phyloP scores from a whole-genome alignment of 2,329 filamentous ascomycete species.

The Talaromyces sp. region DNA sequence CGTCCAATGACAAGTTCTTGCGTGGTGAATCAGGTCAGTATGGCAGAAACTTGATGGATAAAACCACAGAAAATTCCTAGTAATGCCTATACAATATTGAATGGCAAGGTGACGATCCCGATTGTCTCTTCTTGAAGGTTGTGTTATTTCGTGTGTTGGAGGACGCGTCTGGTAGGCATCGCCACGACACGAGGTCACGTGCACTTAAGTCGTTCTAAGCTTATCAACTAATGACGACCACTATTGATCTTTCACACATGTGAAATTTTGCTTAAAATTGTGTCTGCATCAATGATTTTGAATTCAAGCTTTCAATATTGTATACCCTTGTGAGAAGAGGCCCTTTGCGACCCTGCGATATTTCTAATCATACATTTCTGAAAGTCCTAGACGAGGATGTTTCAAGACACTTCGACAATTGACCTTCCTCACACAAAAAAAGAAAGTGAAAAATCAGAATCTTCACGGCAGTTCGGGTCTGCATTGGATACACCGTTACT shows the following conservation, averaged over 20 bases:
- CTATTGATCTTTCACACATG: not conserved
- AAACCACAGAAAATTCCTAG: not conserved
- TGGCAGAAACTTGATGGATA: not conserved
- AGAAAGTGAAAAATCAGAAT: not conserved
- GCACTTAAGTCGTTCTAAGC: conserved; percentile 9
- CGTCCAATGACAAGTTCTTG: not conserved
- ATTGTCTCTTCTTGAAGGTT: not conserved
- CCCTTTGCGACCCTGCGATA: not conserved
- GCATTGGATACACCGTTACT: not conserved
- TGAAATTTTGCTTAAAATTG: not conserved
- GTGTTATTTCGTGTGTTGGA: not conserved
- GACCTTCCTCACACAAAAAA: not conserved
- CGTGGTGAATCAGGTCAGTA: not conserved
- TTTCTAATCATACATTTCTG: not conserved
- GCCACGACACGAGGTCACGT: conserved; percentile 38
- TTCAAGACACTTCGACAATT: not conserved
- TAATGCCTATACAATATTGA: not conserved
- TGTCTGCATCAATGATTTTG: not conserved
- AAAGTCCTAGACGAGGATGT: not conserved
- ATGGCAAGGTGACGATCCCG: no score
- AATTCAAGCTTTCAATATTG: not conserved
- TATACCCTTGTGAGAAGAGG: not conserved
- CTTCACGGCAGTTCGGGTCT: not conserved
- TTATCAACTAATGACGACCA: not conserved
- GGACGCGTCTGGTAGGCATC: conserved; percentile 27